These are phyloP conservation scores for Perkinsus marinus DNA, from an alignment of 169 alveolate genomes.

Conservation along the genomic window DNA sequence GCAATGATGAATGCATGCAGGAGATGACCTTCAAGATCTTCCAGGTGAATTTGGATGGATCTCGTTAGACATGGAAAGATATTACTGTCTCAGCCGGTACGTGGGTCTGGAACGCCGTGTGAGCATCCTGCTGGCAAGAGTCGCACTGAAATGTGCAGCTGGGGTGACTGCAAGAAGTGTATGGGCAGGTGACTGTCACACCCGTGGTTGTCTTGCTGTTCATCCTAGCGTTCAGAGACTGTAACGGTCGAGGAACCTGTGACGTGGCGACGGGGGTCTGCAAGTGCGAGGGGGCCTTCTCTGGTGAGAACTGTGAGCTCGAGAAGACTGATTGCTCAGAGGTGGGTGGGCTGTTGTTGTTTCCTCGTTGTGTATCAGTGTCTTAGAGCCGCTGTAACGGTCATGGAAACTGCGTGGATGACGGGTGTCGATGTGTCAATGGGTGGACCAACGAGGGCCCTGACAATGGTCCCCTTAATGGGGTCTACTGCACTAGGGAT, in stretches of 20 bases:
- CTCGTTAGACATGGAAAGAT: not conserved
- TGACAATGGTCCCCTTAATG: not conserved
- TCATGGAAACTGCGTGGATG: not conserved
- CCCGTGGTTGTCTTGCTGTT: not conserved
- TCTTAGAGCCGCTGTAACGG: not conserved
- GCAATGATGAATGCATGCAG: not conserved
- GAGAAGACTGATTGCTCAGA: not conserved
- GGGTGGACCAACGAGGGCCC: not conserved
- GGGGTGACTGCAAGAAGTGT: not conserved
- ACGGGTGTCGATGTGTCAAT: not conserved
- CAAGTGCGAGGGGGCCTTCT: not conserved
- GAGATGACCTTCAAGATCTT: not conserved
- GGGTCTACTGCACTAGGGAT: not conserved
- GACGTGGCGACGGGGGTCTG: not conserved
- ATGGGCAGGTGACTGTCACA: not conserved
- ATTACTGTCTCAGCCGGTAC: not conserved
- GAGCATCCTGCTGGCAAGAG: not conserved
- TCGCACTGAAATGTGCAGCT: not conserved
- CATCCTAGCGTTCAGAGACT: not conserved
- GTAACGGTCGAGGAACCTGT: not conserved
- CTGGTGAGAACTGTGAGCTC: not conserved
- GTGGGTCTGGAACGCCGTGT: not conserved
- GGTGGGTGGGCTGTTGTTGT: not conserved
- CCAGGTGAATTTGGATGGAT: not conserved
- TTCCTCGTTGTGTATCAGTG: not conserved